Evolutionary conservation across 495 filamentous ascomycete species (phyloP), one percentile per base, ranked within the genome.

Genomic region (Podospora pseudocomata): DNA sequence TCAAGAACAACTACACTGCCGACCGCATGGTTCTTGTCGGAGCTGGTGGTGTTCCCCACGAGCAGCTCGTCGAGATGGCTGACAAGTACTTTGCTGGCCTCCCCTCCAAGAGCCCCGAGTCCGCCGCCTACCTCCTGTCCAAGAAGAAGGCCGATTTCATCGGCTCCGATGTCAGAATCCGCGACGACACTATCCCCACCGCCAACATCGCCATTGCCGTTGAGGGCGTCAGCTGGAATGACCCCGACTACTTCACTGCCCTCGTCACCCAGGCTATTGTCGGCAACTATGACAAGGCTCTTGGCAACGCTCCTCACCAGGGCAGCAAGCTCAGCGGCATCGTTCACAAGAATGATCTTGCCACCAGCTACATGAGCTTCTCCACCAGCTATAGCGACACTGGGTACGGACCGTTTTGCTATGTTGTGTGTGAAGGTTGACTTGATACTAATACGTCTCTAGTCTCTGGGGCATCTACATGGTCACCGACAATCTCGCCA

Each of bases 281-380:
- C 73, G 95, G 95, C 75, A 99, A 99, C 88, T 99, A 95, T 89
- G 95, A 99, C 84, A 93, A 93, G 81, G 91, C 95, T 65, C 96
- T 98, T 90, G 96, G 96, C 78, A 96, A 93, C 82, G 92, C 94
- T 60, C 87, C 93, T 63, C 94, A 97, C 85, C 88, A 97, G 70
- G 96, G 95, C 71, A 96, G 92, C 92, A 97, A 94, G 86, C 91
- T 99, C 75, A 96, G 92, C 86, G 87, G 88, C 67, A 90, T 95
- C 72, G 89, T 99, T 67, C 89, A 94, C 86, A 86, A 97, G 83
- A 86, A 98, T 82, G 88, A 93, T 76, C 88, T 99, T 63, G 94
- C 94, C 76, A 99, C 95, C 84, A 96, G 92, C 86, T 98, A 97
- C 88, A 99, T 99, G 95, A 94, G 91, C 87, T 99, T 99, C 84